Evolutionary conservation across 2,329 filamentous ascomycete genomes (phyloP), one percentile per base, ranked within the genome.

Genomic region (Cladosporium sp.): DNA sequence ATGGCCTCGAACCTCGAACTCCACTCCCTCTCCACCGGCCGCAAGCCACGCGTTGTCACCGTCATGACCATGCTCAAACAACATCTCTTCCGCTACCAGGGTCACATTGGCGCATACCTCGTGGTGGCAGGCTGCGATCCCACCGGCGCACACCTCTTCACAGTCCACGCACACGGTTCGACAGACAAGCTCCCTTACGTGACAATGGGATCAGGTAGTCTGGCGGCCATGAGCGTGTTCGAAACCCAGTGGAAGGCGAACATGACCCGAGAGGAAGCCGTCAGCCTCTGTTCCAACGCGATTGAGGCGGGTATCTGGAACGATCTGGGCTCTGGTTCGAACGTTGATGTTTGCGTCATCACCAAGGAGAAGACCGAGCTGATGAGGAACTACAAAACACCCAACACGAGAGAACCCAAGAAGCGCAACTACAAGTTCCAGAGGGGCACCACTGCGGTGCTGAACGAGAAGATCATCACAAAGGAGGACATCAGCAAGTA

Each of bases 31-130:
- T 97, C 93, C 65, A 98, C 95, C 34, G 94, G 94, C 80, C 94
- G 95, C 79, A 93, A 95, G 81, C 94, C 95, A 68, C 93, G 95
- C 78, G 96, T 99, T 73, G 93, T 97, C 72, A 99, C 95, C 69
- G 96, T 93, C 86, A 99, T 99, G 95, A 99, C 95, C 61, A 90
- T 99, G 85, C 90, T 99, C 71, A 99, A 99, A 86, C 95, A 99
- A 83, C 95, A 99, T 80, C 91, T 99, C 69, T 99, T 99, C 90
- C 90, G 92, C 74, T 92, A 99, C 85, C 95, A 99, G 80, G 95
- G 95, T 73, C 87, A 99, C 83, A 97, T 99, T 73, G 95, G 96
- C 73, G 95, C 95, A 70, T 99, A 99, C 81, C 90, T 99, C 66
- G 95, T 99, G 72, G 92, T 99, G 66, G 95, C 95, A 44, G 95